A percentile compares a stretch with the other conserved stretches of the same genome.
Conservation (phyloP, 305 asterid species). For the Vinca major region DNA sequence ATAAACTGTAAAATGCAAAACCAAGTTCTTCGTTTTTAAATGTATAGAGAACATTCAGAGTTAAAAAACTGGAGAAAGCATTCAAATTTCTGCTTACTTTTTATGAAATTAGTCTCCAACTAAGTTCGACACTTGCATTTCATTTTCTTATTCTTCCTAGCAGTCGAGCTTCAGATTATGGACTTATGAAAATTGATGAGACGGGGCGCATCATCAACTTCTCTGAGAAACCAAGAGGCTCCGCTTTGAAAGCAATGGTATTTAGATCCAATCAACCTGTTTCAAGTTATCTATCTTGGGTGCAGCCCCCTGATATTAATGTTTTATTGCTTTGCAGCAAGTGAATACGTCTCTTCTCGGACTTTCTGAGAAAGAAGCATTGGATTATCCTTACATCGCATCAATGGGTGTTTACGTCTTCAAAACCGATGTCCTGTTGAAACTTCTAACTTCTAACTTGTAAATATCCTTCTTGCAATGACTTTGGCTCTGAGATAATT, state of each 20-base stretch:
- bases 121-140: neutral
- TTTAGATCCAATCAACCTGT: constrained; percentile 2
- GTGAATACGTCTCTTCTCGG: constrained; percentile 83
- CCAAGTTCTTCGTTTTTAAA: neutral
- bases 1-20: neutral
- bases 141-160: constrained; percentile 10
- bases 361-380: constrained; percentile 55
- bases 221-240: constrained; percentile 88
- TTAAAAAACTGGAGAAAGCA: neutral
- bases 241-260: constrained; percentile 69
- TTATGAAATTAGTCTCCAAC: neutral
- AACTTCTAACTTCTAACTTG: constrained; percentile 59
- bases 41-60: neutral
- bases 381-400: constrained; percentile 63
- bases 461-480: constrained; percentile 70
- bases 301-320: constrained; percentile 7
- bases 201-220: constrained; percentile 66
- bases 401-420: constrained; percentile 96
- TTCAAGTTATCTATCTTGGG: constrained; percentile 12
- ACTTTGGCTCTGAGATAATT: constrained; percentile 91
- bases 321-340: constrained; percentile 40
- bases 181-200: constrained; percentile 76
- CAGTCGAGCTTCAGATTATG: constrained; percentile 93
- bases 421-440: constrained; percentile 61
- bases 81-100: too few relatives aligned